Base-by-base conservation (phyloP, 768 basidiomycete genomes). In the Tephrocybe sp. region DNA sequence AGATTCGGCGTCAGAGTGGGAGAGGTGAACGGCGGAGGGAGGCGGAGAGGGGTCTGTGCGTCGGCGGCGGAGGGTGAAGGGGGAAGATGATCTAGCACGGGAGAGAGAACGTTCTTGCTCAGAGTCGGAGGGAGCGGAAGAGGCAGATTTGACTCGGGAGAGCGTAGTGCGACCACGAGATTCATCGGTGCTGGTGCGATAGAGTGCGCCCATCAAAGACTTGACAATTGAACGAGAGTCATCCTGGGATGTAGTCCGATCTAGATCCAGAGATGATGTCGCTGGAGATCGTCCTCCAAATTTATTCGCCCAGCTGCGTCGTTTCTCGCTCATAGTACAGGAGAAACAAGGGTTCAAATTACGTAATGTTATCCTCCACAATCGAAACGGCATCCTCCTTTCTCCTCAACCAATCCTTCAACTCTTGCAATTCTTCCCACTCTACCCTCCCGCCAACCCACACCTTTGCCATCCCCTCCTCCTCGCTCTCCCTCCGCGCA, bases 81-180 rank as follows among this genome's bases (percentile, higher is more conserved):
- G 89, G 2, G 92, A 91, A 58, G 84, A 76, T 38, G 89, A 87
- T 31, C 91, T 83, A 12, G 87, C 77, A 49, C 87, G 86, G 9
- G 75, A 73, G 4, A 67, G 66, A 40, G 77, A 79, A 43, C 76
- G 76, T n/a, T 79, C 65, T 15, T 68, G 64, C 31, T 69, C 71
- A 4, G 66, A 52, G 12, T 68, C 51, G 1, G 71, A 56, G 0
- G 75, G 70, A 1, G 62, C 73, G 47, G 78, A 75, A 4, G 82
- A 84, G 4, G 74, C 69, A 8, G 81, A 77, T 32, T 80, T 78
- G 25, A 67, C 57, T 22, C 65, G 71, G 57, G 80, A 79, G 40
- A 61, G 62, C 44, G 77, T 70, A 26, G 76, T 66, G 36, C 82
- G 78, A 0, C 87, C 86, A 31, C 84, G 79, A 24, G 56, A 26